phyloP scores from a whole-genome alignment of 345 rosid species.

The Salix udensis region DNA sequence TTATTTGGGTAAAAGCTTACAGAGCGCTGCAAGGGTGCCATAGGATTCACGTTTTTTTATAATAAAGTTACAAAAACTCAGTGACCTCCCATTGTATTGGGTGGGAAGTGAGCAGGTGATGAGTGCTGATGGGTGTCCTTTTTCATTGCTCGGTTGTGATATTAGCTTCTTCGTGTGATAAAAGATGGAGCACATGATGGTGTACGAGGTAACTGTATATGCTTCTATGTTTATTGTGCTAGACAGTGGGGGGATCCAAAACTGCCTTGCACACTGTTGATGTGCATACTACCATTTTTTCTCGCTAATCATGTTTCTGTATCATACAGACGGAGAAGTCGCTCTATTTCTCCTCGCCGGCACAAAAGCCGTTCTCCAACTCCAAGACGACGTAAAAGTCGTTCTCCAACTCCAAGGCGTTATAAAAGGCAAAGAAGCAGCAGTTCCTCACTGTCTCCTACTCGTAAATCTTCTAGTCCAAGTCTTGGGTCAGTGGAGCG shows the following conservation, averaged over 20 bases:
- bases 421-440: slow-evolving; percentile 73
- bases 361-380: slow-evolving; percentile 65
- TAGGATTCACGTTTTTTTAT: neutral
- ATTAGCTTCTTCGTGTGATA: slow-evolving; percentile 88
- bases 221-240: slow-evolving; percentile 40
- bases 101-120: slow-evolving; percentile 81
- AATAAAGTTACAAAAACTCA: slow-evolving; percentile 1
- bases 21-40: neutral
- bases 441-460: slow-evolving; percentile 70
- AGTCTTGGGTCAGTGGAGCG: slow-evolving; percentile 60
- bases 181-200: slow-evolving; percentile 79
- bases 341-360: slow-evolving; percentile 68
- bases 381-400: slow-evolving; percentile 58
- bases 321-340: slow-evolving; percentile 76
- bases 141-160: slow-evolving; percentile 76
- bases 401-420: slow-evolving; percentile 69
- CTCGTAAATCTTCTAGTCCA: slow-evolving; percentile 53
- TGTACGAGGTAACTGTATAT: slow-evolving; percentile 91
- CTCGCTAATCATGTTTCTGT: slow-evolving; percentile 44
- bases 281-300: slow-evolving; percentile 17
- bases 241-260: slow-evolving; percentile 36
- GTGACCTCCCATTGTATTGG: slow-evolving; percentile 22
- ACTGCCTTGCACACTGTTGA: slow-evolving; percentile 23
- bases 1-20: neutral
- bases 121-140: slow-evolving; percentile 67